Base-by-base conservation (phyloP, 768 basidiomycete genomes). In the Boletus huronensis region DNA sequence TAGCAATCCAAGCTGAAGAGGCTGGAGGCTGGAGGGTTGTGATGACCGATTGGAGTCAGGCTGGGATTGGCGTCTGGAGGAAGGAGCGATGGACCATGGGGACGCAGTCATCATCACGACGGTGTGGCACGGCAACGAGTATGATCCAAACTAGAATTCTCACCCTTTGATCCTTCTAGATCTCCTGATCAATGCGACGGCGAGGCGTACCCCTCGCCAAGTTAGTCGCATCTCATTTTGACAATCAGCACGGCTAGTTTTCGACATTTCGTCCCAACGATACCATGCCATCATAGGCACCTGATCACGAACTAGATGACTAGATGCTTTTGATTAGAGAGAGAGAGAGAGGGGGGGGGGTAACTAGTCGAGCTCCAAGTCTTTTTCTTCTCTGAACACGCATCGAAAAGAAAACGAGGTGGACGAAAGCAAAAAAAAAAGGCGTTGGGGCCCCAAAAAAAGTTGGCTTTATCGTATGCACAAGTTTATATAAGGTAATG, bases 1-100 rank as follows among this genome's bases (percentile, higher is more conserved):
- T 73, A 7, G 79, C 81, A 57, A 52, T 75, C 0, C 50, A 45
- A 0, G 61, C 40, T 2, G 59, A 53, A 1, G 60, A 55, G 0
- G 60, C 48, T 23, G 57, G 60, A 8, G 73, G 78, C 0, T 81
- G 79, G 78, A 72, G 58, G 21, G 75, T 80, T 0, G 38, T 59
- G 1, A 65, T 75, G 48, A 67, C 60, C 48, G 73, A 78, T 54
- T 72, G 77, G 74, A 67, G n/a, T n/a, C n/a, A n/a, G n/a, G n/a
- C n/a, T n/a, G n/a, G n/a, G n/a, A n/a, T n/a, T n/a, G n/a, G n/a
- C n/a, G n/a, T n/a, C n/a, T n/a, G n/a, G n/a, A n/a, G n/a, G n/a
- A n/a, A n/a, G n/a, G n/a, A n/a, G n/a, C n/a, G n/a, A n/a, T n/a
- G n/a, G n/a, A n/a, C n/a, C n/a, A n/a, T n/a, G n/a, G n/a, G n/a